Conservation (phyloP, 345 rosid species). For the Pistacia vera region DNA sequence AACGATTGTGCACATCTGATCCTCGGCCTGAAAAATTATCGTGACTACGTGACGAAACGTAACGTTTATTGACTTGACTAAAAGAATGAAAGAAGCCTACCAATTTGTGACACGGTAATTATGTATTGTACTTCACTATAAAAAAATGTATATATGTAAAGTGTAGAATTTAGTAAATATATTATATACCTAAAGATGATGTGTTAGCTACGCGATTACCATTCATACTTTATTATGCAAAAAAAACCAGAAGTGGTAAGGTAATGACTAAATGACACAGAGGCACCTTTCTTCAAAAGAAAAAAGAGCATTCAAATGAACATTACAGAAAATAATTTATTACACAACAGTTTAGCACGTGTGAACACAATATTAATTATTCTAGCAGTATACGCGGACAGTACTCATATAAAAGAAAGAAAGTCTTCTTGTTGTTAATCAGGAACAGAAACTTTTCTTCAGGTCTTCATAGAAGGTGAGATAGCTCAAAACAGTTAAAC, state of each 20-base stretch:
- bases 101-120: too few species aligned
- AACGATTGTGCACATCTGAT: too few species aligned
- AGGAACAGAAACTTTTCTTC: not conserved
- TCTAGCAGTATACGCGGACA: not conserved
- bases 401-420: not conserved
- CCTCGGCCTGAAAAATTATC: too few species aligned
- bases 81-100: too few species aligned
- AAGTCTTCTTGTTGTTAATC: not conserved
- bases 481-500: not conserved
- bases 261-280: not conserved
- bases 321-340: not conserved
- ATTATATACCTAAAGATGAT: too few species aligned
- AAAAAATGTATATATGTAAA: too few species aligned
- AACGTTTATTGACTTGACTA: too few species aligned
- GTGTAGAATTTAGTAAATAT: too few species aligned
- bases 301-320: not conserved
- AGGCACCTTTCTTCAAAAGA: not conserved
- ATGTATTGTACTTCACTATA: too few species aligned
- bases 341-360: conserved; percentile 12
- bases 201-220: too few species aligned
- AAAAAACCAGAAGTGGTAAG: not conserved
- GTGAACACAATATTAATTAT: not conserved
- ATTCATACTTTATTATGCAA: not conserved
- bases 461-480: not conserved
- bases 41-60: too few species aligned